These are phyloP conservation scores for Mucor velutinosus DNA, from an alignment of 371 early-diverging fungal genomes.

Conservation along the genomic window DNA sequence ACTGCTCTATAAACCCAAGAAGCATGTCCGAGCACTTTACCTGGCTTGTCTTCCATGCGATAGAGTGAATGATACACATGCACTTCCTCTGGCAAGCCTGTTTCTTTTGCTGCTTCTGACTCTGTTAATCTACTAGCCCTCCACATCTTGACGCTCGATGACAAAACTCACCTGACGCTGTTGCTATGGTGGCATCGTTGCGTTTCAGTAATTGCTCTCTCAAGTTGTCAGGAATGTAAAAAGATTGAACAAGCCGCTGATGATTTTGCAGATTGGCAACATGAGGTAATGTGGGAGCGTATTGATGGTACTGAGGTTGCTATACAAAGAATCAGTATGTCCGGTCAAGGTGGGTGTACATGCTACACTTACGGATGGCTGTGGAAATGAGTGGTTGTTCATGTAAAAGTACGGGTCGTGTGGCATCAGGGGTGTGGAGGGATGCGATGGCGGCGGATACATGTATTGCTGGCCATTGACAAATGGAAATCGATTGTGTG, in stretches of 20 bases:
- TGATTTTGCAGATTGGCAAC: conserved; percentile 71
- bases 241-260: conserved; percentile 76
- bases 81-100: conserved; percentile 70
- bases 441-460: not conserved
- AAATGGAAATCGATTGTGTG: not conserved
- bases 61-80: conserved; percentile 78
- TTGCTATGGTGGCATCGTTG: conserved; percentile 65
- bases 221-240: conserved; percentile 82
- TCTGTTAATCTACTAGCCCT: too few species aligned
- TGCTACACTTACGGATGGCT: conserved; percentile 4
- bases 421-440: not conserved
- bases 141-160: too few species aligned
- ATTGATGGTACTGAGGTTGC: conserved; percentile 79
- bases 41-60: conserved; percentile 65
- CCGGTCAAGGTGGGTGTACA: not conserved
- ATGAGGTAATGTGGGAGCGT: conserved; percentile 71
- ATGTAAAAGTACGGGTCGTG: conserved; percentile 40
- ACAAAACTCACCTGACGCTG: not conserved
- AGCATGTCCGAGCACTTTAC: conserved; percentile 66
- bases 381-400: conserved; percentile 10
- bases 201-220: conserved; percentile 76
- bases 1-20: conserved; percentile 79
- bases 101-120: conserved; percentile 44
- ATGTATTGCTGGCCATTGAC: not conserved
- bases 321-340: not conserved